Conservation (phyloP, 2,329 filamentous ascomycete genomes). For the Botrytis porri region DNA sequence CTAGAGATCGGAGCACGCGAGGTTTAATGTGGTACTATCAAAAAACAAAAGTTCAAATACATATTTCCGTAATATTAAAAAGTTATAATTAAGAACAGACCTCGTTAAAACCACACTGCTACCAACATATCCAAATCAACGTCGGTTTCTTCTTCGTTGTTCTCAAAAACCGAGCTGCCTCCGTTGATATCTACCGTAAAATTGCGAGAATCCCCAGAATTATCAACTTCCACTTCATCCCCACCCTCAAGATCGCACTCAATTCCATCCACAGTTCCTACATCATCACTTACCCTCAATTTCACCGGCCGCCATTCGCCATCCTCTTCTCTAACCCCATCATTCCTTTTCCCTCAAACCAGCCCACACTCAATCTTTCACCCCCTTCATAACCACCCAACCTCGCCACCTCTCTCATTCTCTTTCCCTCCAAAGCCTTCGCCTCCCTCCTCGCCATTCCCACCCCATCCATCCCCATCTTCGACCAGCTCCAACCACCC, state of each 20-base stretch:
- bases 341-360: not conserved
- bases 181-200: too few relatives aligned
- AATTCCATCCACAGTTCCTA: not conserved
- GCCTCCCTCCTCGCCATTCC: constrained; percentile 5
- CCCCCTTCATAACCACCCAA: constrained; percentile 12
- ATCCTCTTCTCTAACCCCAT: constrained; percentile 7
- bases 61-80: not conserved
- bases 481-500: constrained; percentile 11
- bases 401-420: constrained; percentile 8
- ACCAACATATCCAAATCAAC: constrained; percentile 17
- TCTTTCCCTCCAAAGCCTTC: constrained; percentile 13
- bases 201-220: not conserved
- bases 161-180: not conserved
- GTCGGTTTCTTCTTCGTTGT: not conserved
- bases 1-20: not conserved
- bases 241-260: constrained; percentile 6
- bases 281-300: not conserved
- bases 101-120: constrained; percentile 15
- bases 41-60: not conserved
- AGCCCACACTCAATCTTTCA: not conserved
- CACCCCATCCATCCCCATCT: constrained; percentile 17
- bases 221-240: not conserved
- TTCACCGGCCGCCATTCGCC: not conserved
- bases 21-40: not conserved
- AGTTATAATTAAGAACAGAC: not conserved